A percentile compares a stretch with the other conserved stretches of the same genome.
Conservation (phyloP, 1,139 yeast species). For the Pichia sp. region DNA sequence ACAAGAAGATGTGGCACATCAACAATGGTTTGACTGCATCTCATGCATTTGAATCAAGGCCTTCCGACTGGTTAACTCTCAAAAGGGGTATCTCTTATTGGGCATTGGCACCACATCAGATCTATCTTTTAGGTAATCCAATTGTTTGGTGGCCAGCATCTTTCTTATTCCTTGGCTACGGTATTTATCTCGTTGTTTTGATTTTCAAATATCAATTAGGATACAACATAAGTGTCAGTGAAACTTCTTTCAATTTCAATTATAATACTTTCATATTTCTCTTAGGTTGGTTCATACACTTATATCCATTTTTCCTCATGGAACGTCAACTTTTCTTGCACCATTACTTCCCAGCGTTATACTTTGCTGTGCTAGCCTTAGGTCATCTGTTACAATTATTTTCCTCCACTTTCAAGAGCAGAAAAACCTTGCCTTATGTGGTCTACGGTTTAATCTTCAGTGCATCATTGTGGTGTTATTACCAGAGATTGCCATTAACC, state of each 20-base stretch:
- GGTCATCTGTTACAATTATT: constrained; percentile 78
- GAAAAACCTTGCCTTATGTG: constrained; percentile 41
- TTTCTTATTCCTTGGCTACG: constrained; percentile 51
- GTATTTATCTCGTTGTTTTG: constrained; percentile 48
- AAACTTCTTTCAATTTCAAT: constrained; percentile 66
- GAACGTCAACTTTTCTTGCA: constrained; percentile 90
- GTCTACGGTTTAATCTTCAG: constrained; percentile 47
- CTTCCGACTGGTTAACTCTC: constrained; percentile 85
- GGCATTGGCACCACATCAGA: constrained; percentile 61
- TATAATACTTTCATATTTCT: constrained; percentile 63
- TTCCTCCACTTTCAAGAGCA: constrained; percentile 45
- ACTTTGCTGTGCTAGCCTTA: constrained; percentile 80
- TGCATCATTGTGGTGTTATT: constrained; percentile 53
- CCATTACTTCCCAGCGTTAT: constrained; percentile 87
- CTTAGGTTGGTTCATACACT: constrained; percentile 85
- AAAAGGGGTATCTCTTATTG: constrained; percentile 94
- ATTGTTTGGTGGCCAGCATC: constrained; percentile 87
- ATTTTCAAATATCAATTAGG: constrained; percentile 78
- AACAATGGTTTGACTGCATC: constrained; percentile 80
- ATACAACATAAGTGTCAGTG: constrained; percentile 38
- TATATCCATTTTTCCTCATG: constrained; percentile 86
- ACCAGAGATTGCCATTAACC: constrained; percentile 64
- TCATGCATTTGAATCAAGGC: constrained; percentile 85
- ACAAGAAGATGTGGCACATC: constrained; percentile 86
- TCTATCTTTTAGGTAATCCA: constrained; percentile 88